Base-by-base conservation (phyloP, 495 filamentous ascomycete species). In the Darksidea phi region DNA sequence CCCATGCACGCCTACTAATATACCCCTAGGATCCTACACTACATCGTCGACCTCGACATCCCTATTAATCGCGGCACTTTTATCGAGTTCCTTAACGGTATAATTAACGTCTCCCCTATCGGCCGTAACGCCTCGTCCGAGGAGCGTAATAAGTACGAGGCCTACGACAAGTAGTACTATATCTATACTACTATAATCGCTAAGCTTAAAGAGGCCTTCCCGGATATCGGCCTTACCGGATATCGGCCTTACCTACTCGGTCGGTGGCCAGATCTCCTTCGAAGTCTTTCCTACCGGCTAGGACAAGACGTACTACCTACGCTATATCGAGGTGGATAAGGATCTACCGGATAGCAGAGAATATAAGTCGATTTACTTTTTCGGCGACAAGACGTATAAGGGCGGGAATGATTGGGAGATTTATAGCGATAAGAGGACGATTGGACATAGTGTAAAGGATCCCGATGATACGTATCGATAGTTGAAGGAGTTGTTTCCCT, bases 221-320 rank as follows among this genome's bases (percentile, higher is more conserved):
- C 84, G 2, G 84, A n/a, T n/a, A n/a, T n/a, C n/a, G n/a, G n/a
- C n/a, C n/a, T n/a, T n/a, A n/a, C n/a, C n/a, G n/a, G n/a, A 96
- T 70, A 78, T 88, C 54, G 90, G 89, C 23, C 76, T 98, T 52
- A 97, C 89, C 86, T 96, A 85, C 79, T 92, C 90, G 43, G 91
- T 98, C 67, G 94, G 94, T 64, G 94, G 94, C 41, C 90, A 97
- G 69, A 95, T 98, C 71, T 96, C 90, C 57, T 98, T 98, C 77
- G 94, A 98, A 71, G 90, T 97, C 61, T 98, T 98, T 81, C 94
- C 94, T 49, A 85, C 77, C 1, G 94, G 94, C 66, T 98, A 94
- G 94, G 93, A 98, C 76, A 98, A 97, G 82, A 95, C 88, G n/a
- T 98, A 93, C 79, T 96, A 92, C 75, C 78, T 98, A 64, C 80